Conservation (phyloP, 805 yeast genomes). For the Starmerella tilneyi region DNA sequence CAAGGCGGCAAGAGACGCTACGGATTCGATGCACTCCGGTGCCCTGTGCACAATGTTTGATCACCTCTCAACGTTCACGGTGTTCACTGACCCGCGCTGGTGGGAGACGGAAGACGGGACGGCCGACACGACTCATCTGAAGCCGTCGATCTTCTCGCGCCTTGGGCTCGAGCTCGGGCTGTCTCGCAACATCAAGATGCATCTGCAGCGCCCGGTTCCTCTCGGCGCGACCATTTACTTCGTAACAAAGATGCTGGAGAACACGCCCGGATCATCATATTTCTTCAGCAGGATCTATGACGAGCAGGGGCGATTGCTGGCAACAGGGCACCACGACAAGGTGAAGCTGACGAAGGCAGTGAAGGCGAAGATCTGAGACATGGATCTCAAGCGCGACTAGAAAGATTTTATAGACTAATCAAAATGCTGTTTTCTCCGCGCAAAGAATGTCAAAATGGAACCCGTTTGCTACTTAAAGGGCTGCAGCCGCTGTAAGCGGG, state of each 20-base stretch:
- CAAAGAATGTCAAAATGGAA: too few species aligned
- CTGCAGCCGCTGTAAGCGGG: too few species aligned
- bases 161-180: constrained; percentile 15
- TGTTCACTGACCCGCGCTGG: constrained; percentile 13
- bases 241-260: constrained; percentile 18
- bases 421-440: too few species aligned
- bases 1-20: constrained; percentile 1
- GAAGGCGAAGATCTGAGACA: constrained; percentile 14
- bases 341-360: constrained; percentile 18
- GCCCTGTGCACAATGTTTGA: constrained; percentile 18
- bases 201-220: constrained; percentile 14
- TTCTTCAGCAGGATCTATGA: constrained; percentile 8
- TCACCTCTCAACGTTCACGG: constrained; percentile 14
- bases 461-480: too few species aligned
- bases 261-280: constrained; percentile 13
- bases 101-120: constrained; percentile 13
- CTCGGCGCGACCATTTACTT: constrained; percentile 14
- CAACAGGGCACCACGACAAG: constrained; percentile 22
- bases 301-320: constrained; percentile 14
- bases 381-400: too few species aligned
- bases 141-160: neutral
- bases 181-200: constrained; percentile 20
- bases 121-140: constrained; percentile 1
- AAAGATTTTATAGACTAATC: too few species aligned
- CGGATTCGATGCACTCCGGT: constrained; percentile 16